Conservation (phyloP, 352 stramenopile species). For the Pythium insidiosum region DNA sequence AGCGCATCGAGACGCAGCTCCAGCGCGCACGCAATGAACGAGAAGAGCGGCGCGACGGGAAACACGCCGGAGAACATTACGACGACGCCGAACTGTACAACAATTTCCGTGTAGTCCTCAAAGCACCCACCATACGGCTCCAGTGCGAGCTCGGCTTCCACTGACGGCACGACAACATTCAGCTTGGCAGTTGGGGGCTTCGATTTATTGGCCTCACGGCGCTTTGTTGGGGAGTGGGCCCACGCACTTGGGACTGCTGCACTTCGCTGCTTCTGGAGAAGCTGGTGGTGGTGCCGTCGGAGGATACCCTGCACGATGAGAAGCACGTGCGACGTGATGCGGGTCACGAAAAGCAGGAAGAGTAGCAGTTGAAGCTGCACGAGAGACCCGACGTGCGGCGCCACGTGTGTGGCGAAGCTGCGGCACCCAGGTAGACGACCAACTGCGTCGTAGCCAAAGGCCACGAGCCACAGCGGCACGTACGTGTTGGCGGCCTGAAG, state of each 20-base stretch:
- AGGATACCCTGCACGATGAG: slow-evolving; percentile 6
- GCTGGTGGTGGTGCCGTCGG: background rate
- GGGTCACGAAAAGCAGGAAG: slow-evolving; percentile 10
- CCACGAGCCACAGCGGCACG: slow-evolving; percentile 12
- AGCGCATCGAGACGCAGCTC: slow-evolving; percentile 21
- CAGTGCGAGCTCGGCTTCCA: slow-evolving; percentile 12
- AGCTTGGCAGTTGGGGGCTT: background rate
- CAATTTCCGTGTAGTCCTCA: slow-evolving; percentile 20
- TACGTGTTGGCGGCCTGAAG: slow-evolving; percentile 18
- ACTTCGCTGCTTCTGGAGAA: too few relatives aligned
- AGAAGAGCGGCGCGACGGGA: slow-evolving; percentile 5
- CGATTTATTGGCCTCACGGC: background rate
- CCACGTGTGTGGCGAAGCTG: background rate
- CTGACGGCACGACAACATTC: slow-evolving; percentile 1
- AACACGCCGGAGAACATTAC: slow-evolving; percentile 14
- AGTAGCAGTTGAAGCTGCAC: slow-evolving; percentile 11
- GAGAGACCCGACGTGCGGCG: slow-evolving; percentile 3
- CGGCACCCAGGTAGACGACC: too few relatives aligned
- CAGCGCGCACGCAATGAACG: slow-evolving; percentile 15
- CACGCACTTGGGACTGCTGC: too few relatives aligned
- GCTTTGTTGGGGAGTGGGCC: too few relatives aligned
- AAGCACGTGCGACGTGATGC: slow-evolving; percentile 9
- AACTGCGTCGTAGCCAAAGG: slow-evolving; percentile 6
- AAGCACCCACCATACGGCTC: slow-evolving; percentile 13
- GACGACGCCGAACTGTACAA: slow-evolving; percentile 13